Conservation (phyloP, 805 yeast species). For the Pichia exigua region DNA sequence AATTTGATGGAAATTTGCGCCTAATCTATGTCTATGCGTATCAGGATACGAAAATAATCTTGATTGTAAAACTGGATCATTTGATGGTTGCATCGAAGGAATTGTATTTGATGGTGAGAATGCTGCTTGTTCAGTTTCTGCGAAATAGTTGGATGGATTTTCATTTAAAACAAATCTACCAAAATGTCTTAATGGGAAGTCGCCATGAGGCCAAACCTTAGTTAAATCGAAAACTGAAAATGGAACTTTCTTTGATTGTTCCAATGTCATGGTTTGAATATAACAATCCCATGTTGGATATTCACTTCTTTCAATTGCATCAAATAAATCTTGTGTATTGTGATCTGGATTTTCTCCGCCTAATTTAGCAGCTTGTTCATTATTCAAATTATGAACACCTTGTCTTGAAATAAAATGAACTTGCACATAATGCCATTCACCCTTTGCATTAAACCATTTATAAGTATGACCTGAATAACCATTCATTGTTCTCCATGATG, state of each 20-base stretch:
- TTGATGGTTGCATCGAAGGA: constrained; percentile 75
- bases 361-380: constrained; percentile 60
- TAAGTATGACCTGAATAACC: constrained; percentile 82
- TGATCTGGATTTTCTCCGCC: constrained; percentile 78
- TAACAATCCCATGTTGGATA: constrained; percentile 80
- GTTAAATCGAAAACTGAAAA: constrained; percentile 87
- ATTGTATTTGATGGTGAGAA: constrained; percentile 82
- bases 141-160: constrained; percentile 81
- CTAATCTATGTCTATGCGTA: constrained; percentile 78
- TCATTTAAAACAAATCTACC: constrained; percentile 75
- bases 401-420: constrained; percentile 66
- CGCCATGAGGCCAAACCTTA: constrained; percentile 85
- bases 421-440: constrained; percentile 74
- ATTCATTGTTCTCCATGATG: constrained; percentile 67
- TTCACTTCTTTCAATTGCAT: constrained; percentile 70
- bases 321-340: constrained; percentile 73
- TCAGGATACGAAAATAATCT: constrained; percentile 79
- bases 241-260: constrained; percentile 64
- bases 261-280: constrained; percentile 80
- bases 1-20: constrained; percentile 69
- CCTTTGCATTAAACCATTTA: constrained; percentile 69
- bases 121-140: constrained; percentile 82
- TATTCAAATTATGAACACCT: constrained; percentile 38
- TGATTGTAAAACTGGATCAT: constrained; percentile 79
- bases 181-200: constrained; percentile 79